Evolutionary conservation across 345 rosid species (phyloP).

Genomic region (Durio zibethinus): DNA sequence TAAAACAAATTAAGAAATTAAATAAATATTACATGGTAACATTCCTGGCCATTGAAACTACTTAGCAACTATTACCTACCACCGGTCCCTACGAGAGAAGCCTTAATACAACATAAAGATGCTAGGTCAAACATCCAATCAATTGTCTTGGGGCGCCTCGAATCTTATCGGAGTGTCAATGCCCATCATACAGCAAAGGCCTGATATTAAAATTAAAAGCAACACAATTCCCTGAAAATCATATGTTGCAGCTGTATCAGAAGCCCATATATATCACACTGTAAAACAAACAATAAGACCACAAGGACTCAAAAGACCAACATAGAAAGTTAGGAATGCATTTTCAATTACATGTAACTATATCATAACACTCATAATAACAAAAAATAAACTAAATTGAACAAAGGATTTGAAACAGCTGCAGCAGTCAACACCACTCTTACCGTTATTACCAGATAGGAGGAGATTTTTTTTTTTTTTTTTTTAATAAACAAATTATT

Average conservation of each 20-base stretch:
- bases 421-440: background rate
- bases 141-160: constrained; percentile 92
- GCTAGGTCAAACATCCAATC: constrained; percentile 18
- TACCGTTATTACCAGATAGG: background rate
- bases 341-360: background rate
- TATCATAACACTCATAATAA: background rate
- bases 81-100: constrained; percentile 13
- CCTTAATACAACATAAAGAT: constrained; percentile 15
- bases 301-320: background rate
- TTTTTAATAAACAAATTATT: background rate
- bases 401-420: background rate
- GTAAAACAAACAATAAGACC: background rate
- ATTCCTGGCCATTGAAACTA: constrained; percentile 16
- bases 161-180: constrained; percentile 93
- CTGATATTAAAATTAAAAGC: constrained; percentile 79
- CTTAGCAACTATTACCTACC: constrained; percentile 30
- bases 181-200: constrained; percentile 98
- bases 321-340: background rate
- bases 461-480: background rate
- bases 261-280: background rate
- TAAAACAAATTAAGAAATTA: background rate
- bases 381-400: background rate
- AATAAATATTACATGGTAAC: constrained; percentile 19
- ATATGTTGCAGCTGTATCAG: constrained; percentile 25
- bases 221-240: constrained; percentile 76